Conservation (phyloP, 2,329 filamentous ascomycete genomes). For the Epichloe coenophiala region DNA sequence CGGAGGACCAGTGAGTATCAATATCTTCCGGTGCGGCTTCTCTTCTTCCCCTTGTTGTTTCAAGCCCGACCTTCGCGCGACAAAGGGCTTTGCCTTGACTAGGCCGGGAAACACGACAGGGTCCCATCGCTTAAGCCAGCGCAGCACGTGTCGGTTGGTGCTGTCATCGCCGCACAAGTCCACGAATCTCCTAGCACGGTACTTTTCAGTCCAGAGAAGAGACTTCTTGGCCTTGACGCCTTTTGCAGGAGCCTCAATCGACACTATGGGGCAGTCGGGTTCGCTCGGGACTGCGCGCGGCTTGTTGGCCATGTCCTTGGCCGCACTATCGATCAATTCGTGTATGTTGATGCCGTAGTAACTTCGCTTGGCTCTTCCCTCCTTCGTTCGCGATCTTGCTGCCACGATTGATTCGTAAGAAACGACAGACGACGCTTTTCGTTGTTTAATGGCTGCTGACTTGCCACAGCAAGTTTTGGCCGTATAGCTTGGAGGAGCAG, state of each 20-base stretch:
- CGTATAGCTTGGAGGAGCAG: slow-evolving; percentile 22
- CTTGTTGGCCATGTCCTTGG: slow-evolving; percentile 39
- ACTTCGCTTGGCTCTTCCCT: slow-evolving; percentile 55
- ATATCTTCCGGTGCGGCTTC: slow-evolving; percentile 69
- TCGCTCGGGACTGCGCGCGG: slow-evolving; percentile 11
- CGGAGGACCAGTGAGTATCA: slow-evolving; percentile 82
- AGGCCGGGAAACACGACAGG: slow-evolving; percentile 76
- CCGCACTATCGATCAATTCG: slow-evolving; percentile 58
- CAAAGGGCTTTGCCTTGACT: slow-evolving; percentile 41
- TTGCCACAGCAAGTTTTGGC: slow-evolving; percentile 45
- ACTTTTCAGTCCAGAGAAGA: slow-evolving; percentile 92
- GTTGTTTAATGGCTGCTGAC: slow-evolving; percentile 40
- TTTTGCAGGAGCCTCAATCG: slow-evolving; percentile 24
- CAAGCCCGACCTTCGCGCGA: slow-evolving; percentile 26
- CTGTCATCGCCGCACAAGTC: slow-evolving; percentile 90
- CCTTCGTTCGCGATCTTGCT: slow-evolving; percentile 49
- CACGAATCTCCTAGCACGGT: slow-evolving; percentile 80
- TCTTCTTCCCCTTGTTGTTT: slow-evolving; percentile 47
- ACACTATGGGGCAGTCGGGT: slow-evolving; percentile 24
- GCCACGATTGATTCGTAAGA: slow-evolving; percentile 57
- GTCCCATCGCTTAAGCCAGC: slow-evolving; percentile 94
- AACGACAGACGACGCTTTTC: slow-evolving; percentile 29
- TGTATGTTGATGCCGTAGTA: slow-evolving; percentile 95
- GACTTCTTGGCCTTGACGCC: slow-evolving; percentile 33
- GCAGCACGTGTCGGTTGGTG: slow-evolving; percentile 78